A percentile compares a stretch with the other conserved stretches of the same genome.
Conservation (phyloP, 202 grass and related monocot genomes). For the Hordeum pubiflorum region DNA sequence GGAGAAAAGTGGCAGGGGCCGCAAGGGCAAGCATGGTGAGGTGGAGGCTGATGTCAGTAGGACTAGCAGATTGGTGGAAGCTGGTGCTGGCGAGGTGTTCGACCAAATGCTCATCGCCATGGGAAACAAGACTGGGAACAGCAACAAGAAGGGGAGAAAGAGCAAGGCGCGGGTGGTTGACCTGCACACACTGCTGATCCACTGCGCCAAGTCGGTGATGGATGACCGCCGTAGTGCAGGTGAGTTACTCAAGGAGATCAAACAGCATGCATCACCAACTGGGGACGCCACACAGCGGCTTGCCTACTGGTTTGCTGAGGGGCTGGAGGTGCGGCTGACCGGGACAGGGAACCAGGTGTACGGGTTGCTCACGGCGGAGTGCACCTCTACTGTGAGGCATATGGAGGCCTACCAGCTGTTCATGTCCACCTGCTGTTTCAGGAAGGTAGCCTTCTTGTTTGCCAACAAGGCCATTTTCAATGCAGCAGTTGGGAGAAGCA, state of each 20-base stretch:
- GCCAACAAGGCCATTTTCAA: conserved; percentile 47
- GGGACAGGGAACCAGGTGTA: conserved; percentile 53
- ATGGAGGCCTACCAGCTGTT: conserved; percentile 44
- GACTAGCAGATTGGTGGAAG: conserved; percentile 40
- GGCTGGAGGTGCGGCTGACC: conserved; percentile 50
- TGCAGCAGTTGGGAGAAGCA: neutral
- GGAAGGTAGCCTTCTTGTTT: conserved; percentile 27
- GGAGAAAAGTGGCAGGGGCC: conserved; percentile 9
- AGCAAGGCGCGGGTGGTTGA: conserved; percentile 23
- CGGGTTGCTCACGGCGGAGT: conserved; percentile 29
- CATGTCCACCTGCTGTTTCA: conserved; percentile 53
- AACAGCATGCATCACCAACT: conserved; percentile 29
- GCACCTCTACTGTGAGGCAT: conserved; percentile 5
- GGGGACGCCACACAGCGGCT: conserved; percentile 55
- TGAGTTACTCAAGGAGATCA: conserved; percentile 53
- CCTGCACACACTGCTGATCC: conserved; percentile 41
- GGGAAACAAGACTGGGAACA: neutral
- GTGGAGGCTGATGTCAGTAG: conserved; percentile 14
- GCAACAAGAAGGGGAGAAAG: neutral
- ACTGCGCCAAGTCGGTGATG: conserved; percentile 46
- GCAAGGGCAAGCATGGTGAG: conserved; percentile 22
- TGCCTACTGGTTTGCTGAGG: conserved; percentile 61
- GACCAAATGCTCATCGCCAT: conserved; percentile 8
- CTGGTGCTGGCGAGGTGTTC: neutral
- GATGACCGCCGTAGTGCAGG: conserved; percentile 32